Evolutionary conservation across 2,329 filamentous ascomycete genomes (phyloP).

Genomic region (Orbilia blumenaviensis): DNA sequence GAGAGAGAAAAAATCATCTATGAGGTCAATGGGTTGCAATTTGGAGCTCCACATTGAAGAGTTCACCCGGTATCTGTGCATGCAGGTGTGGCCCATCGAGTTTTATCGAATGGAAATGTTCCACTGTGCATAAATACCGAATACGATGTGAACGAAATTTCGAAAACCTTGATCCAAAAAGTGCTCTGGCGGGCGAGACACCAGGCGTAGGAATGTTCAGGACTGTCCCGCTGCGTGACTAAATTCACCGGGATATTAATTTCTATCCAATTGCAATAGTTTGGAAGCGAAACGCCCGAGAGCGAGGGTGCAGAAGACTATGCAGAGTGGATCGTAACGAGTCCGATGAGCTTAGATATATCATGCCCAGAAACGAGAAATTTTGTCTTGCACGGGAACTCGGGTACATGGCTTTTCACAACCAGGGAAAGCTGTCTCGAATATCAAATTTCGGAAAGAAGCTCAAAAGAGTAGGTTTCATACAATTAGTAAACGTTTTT

Average conservation of each 20-base stretch:
- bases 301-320: slow-evolving; percentile 11
- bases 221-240: slow-evolving; percentile 22
- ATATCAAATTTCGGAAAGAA: slow-evolving; percentile 27
- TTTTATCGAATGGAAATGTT: slow-evolving; percentile 12
- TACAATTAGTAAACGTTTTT: slow-evolving; percentile 21
- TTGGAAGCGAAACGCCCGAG: slow-evolving; percentile 50
- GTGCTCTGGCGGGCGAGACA: slow-evolving; percentile 19
- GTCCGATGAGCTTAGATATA: slow-evolving; percentile 27
- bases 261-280: slow-evolving; percentile 52
- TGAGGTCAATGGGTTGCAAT: slow-evolving; percentile 22
- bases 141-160: slow-evolving; percentile 33
- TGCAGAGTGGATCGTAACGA: slow-evolving; percentile 52
- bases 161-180: background rate
- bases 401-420: slow-evolving; percentile 32
- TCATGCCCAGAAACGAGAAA: slow-evolving; percentile 38
- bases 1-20: slow-evolving; percentile 1
- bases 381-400: slow-evolving; percentile 48
- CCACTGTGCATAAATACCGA: slow-evolving; percentile 30
- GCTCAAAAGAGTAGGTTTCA: slow-evolving; percentile 12
- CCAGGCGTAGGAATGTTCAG: background rate
- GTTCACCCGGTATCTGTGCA: slow-evolving; percentile 46
- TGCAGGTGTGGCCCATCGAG: background rate
- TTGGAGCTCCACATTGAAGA: slow-evolving; percentile 28
- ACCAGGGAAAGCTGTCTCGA: slow-evolving; percentile 20
- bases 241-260: slow-evolving; percentile 25